These are phyloP conservation scores for Hanseniaspora lindneri DNA, from an alignment of 805 yeast genomes.

Conservation along the genomic window DNA sequence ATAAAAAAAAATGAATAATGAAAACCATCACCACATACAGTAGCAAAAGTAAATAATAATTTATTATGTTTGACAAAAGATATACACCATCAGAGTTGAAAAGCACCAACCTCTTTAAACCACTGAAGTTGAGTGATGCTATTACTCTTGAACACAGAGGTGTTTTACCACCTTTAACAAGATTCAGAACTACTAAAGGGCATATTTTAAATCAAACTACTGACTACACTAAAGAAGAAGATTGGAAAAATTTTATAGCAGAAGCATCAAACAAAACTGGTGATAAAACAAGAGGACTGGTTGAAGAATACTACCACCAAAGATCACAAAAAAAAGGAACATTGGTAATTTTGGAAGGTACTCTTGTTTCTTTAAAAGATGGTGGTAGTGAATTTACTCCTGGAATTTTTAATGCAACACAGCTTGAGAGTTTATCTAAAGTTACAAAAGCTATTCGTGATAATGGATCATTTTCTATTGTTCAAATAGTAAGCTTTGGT, in stretches of 20 bases:
- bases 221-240: background rate
- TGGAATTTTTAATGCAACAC: slow-evolving; percentile 39
- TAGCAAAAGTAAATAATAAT: background rate
- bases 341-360: slow-evolving; percentile 49
- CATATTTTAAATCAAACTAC: slow-evolving; percentile 6
- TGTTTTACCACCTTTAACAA: slow-evolving; percentile 36
- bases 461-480: slow-evolving; percentile 35
- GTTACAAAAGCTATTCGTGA: slow-evolving; percentile 40
- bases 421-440: slow-evolving; percentile 39
- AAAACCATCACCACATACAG: no score
- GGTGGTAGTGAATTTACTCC: slow-evolving; percentile 39
- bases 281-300: slow-evolving; percentile 33
- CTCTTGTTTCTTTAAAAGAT: slow-evolving; percentile 34
- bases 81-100: slow-evolving; percentile 23
- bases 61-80: slow-evolving; percentile 10
- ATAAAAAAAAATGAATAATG: no score
- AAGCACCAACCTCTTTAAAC: slow-evolving; percentile 34
- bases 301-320: slow-evolving; percentile 43
- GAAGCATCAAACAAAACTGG: slow-evolving; percentile 22
- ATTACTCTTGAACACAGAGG: slow-evolving; percentile 30
- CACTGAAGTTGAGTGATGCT: slow-evolving; percentile 34
- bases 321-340: slow-evolving; percentile 48
- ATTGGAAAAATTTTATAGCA: background rate
- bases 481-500: slow-evolving; percentile 44
- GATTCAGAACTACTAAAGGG: slow-evolving; percentile 30